Evolutionary conservation across 495 filamentous ascomycete species (phyloP).

Genomic region (Parachaetomium inaequale): DNA sequence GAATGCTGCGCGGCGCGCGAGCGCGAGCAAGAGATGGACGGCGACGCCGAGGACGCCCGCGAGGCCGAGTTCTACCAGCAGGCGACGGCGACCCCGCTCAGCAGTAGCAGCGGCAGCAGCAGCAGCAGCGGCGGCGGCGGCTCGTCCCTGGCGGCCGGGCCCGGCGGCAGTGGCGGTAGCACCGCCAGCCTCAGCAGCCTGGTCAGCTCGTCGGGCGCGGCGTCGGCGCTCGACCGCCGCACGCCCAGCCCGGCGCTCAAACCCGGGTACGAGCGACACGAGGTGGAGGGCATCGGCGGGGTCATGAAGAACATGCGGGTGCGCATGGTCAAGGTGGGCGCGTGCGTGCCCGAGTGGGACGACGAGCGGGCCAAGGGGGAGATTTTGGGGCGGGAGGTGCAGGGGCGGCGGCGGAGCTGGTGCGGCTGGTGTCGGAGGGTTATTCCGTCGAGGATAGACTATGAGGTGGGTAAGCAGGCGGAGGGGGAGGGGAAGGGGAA

Average conservation of each 20-base stretch:
- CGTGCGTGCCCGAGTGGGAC: conserved; percentile 75
- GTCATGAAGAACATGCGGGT: conserved; percentile 77
- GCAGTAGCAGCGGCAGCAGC: not conserved
- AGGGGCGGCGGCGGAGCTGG: conserved; percentile 58
- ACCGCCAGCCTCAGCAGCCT: conserved; percentile 14
- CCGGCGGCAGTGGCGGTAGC: conserved; percentile 2
- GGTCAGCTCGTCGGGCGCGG: conserved; percentile 1
- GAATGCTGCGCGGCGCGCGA: conserved; percentile 67
- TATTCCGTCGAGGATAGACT: conserved; percentile 44
- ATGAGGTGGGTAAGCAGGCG: conserved; percentile 23
- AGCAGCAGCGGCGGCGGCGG: not conserved
- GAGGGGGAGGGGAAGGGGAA: conserved; percentile 12
- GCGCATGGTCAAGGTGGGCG: conserved; percentile 70
- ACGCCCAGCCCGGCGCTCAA: conserved; percentile 45
- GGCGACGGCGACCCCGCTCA: not conserved
- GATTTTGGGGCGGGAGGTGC: conserved; percentile 55
- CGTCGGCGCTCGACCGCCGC: conserved; percentile 20
- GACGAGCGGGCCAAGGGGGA: conserved; percentile 63
- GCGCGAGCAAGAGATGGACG: conserved; percentile 77
- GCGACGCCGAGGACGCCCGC: conserved; percentile 61
- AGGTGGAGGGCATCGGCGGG: conserved; percentile 84
- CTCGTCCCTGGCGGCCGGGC: conserved; percentile 9
- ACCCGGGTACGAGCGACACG: conserved; percentile 73
- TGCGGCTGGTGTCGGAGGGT: conserved; percentile 64
- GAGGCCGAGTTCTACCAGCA: conserved; percentile 25